These are phyloP conservation scores for Hypomontagnella submonticulosa DNA, from an alignment of 495 filamentous ascomycete species.

Conservation along the genomic window DNA sequence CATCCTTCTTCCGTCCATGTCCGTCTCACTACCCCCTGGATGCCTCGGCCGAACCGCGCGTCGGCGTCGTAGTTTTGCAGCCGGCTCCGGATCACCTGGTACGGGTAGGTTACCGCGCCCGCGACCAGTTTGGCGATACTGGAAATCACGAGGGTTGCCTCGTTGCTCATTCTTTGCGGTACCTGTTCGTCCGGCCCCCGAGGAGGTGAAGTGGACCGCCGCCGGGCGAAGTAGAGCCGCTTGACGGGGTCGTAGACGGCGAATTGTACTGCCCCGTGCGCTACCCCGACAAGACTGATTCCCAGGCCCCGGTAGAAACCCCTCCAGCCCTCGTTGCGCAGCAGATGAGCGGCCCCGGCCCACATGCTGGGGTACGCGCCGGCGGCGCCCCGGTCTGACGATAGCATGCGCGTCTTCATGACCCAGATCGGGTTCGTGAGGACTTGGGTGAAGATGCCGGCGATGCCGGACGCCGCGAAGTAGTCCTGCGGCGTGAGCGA, in stretches of 20 bases:
- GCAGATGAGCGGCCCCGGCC: slow-evolving; percentile 72
- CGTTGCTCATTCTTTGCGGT: slow-evolving; percentile 67
- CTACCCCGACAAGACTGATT: slow-evolving; percentile 88
- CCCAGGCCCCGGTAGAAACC: slow-evolving; percentile 88
- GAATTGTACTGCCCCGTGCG: slow-evolving; percentile 95
- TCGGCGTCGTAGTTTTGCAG: slow-evolving; percentile 89
- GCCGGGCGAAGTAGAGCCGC: slow-evolving; percentile 58
- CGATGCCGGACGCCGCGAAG: slow-evolving; percentile 80
- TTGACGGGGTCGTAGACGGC: slow-evolving; percentile 93
- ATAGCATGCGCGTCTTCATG: slow-evolving; percentile 96
- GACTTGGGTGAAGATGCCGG: slow-evolving; percentile 78
- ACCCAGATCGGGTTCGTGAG: slow-evolving; percentile 98
- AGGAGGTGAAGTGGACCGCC: slow-evolving; percentile 27
- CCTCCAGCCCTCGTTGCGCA: slow-evolving; percentile 71
- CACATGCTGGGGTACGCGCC: slow-evolving; percentile 85
- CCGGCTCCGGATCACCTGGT: slow-evolving; percentile 88
- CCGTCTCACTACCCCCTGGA: slow-evolving; percentile 74
- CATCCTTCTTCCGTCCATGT: slow-evolving; percentile 83
- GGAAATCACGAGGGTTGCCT: slow-evolving; percentile 80
- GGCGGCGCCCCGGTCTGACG: slow-evolving; percentile 73
- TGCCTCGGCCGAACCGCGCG: slow-evolving; percentile 71
- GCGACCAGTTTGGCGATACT: slow-evolving; percentile 88
- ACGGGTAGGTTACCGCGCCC: slow-evolving; percentile 88
- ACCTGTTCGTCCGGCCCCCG: slow-evolving; percentile 20
- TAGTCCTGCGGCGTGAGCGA: slow-evolving; percentile 78